Evolutionary conservation across 2,329 filamentous ascomycete species (phyloP).

Genomic region (Pseudocercospora fuligena): DNA sequence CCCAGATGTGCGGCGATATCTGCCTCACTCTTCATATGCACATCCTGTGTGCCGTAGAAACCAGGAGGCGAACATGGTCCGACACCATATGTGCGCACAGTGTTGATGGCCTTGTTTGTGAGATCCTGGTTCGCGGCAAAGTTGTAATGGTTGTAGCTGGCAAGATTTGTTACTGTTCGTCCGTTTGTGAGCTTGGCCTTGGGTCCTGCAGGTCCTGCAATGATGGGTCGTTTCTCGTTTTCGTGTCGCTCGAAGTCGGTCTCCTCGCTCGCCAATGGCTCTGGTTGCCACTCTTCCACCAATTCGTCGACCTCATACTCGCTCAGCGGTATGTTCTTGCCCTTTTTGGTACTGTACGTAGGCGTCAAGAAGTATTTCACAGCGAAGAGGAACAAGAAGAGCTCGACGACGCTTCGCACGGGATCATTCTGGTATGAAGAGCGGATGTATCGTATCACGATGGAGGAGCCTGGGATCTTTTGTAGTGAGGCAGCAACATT

Average conservation of each 20-base stretch:
- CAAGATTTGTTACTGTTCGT: constrained; percentile 89
- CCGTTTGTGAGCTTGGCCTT: constrained; percentile 79
- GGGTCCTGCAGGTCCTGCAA: constrained; percentile 87
- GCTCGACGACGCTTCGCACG: constrained; percentile 87
- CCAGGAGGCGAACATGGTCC: constrained; percentile 95
- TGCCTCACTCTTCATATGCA: constrained; percentile 94
- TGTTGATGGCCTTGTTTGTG: constrained; percentile 93
- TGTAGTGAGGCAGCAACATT: constrained; percentile 70
- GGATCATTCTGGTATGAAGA: constrained; percentile 98
- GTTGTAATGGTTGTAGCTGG: constrained; percentile 97
- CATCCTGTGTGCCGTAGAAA: constrained; percentile 98
- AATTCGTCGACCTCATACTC: constrained; percentile 98
- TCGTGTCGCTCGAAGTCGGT: constrained; percentile 79
- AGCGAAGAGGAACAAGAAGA: constrained; percentile 93
- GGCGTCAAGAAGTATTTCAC: constrained; percentile 90
- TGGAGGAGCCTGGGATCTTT: constrained; percentile 89
- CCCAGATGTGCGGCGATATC: constrained; percentile 92
- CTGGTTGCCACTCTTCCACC: constrained; percentile 94
- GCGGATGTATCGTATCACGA: constrained; percentile 91
- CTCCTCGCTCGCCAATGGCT: constrained; percentile 79
- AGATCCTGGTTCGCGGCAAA: constrained; percentile 90
- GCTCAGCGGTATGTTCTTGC: constrained; percentile 84
- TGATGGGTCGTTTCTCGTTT: constrained; percentile 81
- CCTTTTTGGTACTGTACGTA: constrained; percentile 88
- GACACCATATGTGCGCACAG: constrained; percentile 91